Evolutionary conservation across 306 rosid species (phyloP).

Genomic region (Lupinus albus): DNA sequence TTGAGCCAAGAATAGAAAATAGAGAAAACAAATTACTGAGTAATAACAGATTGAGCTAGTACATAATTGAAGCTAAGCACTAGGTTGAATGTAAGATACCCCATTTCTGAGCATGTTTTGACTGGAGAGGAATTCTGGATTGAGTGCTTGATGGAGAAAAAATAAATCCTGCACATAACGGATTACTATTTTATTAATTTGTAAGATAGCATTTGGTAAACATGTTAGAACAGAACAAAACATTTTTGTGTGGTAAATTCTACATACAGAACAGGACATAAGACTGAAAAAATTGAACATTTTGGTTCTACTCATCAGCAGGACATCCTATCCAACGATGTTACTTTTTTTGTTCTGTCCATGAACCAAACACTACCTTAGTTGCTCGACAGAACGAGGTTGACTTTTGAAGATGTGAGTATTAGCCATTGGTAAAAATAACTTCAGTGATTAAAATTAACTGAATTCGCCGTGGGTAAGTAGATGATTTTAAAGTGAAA

Average conservation of each 20-base stretch:
- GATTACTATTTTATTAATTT: constrained; percentile 28
- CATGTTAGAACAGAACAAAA: too few species aligned
- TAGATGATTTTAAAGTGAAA: constrained; percentile 25
- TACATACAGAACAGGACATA: too few species aligned
- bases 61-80: constrained; percentile 30
- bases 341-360: too few species aligned
- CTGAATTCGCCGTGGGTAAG: background rate
- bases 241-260: too few species aligned
- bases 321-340: too few species aligned
- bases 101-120: constrained; percentile 80
- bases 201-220: background rate
- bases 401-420: background rate
- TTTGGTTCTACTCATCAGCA: too few species aligned
- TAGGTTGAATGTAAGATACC: constrained; percentile 52
- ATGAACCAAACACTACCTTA: too few species aligned
- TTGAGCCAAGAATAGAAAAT: constrained; percentile 6
- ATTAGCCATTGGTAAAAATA: background rate
- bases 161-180: constrained; percentile 63
- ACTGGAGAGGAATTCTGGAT: constrained; percentile 73
- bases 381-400: too few species aligned
- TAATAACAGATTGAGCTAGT: constrained; percentile 15
- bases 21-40: constrained; percentile 18
- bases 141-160: constrained; percentile 82
- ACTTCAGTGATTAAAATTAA: constrained; percentile 7
- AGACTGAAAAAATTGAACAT: too few species aligned